Percentiles rank a stretch among this genome's conserved stretches.
phyloP scores from a whole-genome alignment of 2,329 filamentous ascomycete species.

The Neoascochyta sp. region DNA sequence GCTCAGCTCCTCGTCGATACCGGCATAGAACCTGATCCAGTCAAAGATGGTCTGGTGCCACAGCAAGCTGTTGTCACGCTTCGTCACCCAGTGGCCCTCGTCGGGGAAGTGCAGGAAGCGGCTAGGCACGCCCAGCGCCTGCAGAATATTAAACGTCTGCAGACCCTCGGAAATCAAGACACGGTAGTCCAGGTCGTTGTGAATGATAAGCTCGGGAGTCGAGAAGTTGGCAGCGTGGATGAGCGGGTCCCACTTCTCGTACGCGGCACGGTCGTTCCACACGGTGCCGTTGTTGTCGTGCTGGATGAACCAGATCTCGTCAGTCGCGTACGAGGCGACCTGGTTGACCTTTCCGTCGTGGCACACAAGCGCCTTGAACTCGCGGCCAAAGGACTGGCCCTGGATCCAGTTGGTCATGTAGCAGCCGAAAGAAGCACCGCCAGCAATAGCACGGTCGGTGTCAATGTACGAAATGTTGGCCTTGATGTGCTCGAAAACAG shows the following conservation, averaged over 20 bases:
- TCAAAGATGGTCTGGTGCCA: slow-evolving; percentile 64
- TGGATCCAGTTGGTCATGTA: slow-evolving; percentile 74
- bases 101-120: slow-evolving; percentile 77
- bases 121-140: slow-evolving; percentile 70
- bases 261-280: slow-evolving; percentile 45
- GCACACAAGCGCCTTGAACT: slow-evolving; percentile 82
- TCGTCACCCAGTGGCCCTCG: slow-evolving; percentile 77
- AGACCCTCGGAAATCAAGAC: slow-evolving; percentile 79
- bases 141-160: slow-evolving; percentile 79
- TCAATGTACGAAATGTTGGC: slow-evolving; percentile 65
- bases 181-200: slow-evolving; percentile 86
- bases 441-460: slow-evolving; percentile 64
- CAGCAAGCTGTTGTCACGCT: slow-evolving; percentile 81
- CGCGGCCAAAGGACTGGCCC: slow-evolving; percentile 74
- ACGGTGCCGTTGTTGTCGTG: slow-evolving; percentile 43
- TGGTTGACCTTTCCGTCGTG: slow-evolving; percentile 79
- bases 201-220: slow-evolving; percentile 84
- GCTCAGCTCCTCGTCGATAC: slow-evolving; percentile 28
- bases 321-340: slow-evolving; percentile 46
- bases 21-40: slow-evolving; percentile 35
- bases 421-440: slow-evolving; percentile 57
- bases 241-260: slow-evolving; percentile 58
- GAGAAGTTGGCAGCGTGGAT: slow-evolving; percentile 64
- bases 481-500: slow-evolving; percentile 71
- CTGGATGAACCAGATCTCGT: slow-evolving; percentile 53